A percentile compares a stretch with the other conserved stretches of the same genome.
Evolutionary conservation across 2,329 filamentous ascomycete genomes (phyloP).

Genomic region (Verticillium nubilum): DNA sequence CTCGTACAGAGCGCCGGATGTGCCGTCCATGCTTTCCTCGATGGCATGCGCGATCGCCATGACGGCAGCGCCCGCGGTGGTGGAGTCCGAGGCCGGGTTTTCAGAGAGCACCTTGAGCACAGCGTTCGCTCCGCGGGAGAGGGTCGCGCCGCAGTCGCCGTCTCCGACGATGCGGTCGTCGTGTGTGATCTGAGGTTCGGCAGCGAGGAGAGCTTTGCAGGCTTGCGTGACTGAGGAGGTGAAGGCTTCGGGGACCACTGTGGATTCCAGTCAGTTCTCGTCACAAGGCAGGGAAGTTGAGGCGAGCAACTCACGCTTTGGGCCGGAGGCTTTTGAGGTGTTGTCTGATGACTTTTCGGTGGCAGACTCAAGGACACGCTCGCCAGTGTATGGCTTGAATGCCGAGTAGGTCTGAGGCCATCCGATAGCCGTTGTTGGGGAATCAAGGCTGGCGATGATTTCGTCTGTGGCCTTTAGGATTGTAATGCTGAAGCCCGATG

Average conservation of each 20-base stretch:
- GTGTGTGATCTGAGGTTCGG: constrained; percentile 22
- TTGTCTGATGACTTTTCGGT: constrained; percentile 36
- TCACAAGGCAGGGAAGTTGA: not conserved
- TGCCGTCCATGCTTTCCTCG: constrained; percentile 68
- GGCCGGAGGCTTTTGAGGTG: constrained; percentile 35
- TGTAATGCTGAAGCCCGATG: constrained; percentile 65
- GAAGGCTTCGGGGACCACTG: constrained; percentile 4
- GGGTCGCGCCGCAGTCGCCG: constrained; percentile 26
- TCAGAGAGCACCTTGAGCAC: constrained; percentile 46
- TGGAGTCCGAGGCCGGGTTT: not conserved
- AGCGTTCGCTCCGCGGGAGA: constrained; percentile 46
- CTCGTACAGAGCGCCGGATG: constrained; percentile 69
- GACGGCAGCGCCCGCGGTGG: not conserved
- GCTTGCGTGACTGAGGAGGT: constrained; percentile 5
- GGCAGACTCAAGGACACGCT: constrained; percentile 52
- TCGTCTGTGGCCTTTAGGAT: constrained; percentile 52
- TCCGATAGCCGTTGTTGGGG: constrained; percentile 60
- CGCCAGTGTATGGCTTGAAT: constrained; percentile 39
- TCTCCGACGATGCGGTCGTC: constrained; percentile 26
- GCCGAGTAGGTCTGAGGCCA: constrained; percentile 37
- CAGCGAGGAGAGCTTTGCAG: constrained; percentile 30
- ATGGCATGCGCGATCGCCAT: constrained; percentile 35
- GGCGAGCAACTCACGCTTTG: constrained; percentile 17
- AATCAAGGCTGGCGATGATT: constrained; percentile 42
- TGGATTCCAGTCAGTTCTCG: not conserved